Evolutionary conservation across 1,139 yeast genomes (phyloP).

Genomic region (Lodderomyces margitis): DNA sequence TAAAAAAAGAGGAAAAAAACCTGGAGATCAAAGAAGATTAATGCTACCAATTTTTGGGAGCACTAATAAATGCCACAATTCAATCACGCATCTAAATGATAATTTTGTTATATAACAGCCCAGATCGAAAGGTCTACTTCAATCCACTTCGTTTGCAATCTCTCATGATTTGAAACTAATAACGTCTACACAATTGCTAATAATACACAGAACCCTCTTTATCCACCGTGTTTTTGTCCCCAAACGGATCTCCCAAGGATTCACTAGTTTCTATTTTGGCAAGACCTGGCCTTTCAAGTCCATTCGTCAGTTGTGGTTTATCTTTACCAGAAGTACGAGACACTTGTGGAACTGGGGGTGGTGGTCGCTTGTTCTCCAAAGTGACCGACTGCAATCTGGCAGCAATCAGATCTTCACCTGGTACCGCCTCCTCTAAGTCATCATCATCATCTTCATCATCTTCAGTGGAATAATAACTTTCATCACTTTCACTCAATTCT

Average conservation of each 20-base stretch:
- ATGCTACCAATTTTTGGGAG: neutral
- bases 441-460: constrained; percentile 22
- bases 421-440: neutral
- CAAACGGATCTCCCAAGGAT: constrained; percentile 62
- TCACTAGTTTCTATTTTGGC: constrained; percentile 26
- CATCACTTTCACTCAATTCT: constrained; percentile 21
- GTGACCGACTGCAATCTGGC: constrained; percentile 19
- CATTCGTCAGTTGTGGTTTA: neutral
- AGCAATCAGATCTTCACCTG: constrained; percentile 20
- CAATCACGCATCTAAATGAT: no score
- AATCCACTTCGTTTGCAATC: no score
- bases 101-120: no score
- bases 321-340: neutral
- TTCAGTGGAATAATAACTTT: constrained; percentile 48
- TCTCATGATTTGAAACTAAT: no score
- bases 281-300: constrained; percentile 15
- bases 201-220: constrained; percentile 19
- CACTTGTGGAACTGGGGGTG: constrained; percentile 31
- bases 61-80: no score
- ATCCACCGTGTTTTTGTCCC: constrained; percentile 55
- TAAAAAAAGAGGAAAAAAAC: no score
- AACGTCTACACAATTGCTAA: constrained; percentile 9
- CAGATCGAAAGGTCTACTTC: no score
- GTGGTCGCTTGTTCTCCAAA: constrained; percentile 27
- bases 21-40: neutral